Evolutionary conservation across 768 basidiomycete species (phyloP), one percentile per base, ranked within the genome.

Genomic region (Hebeloma cylindrosporum): DNA sequence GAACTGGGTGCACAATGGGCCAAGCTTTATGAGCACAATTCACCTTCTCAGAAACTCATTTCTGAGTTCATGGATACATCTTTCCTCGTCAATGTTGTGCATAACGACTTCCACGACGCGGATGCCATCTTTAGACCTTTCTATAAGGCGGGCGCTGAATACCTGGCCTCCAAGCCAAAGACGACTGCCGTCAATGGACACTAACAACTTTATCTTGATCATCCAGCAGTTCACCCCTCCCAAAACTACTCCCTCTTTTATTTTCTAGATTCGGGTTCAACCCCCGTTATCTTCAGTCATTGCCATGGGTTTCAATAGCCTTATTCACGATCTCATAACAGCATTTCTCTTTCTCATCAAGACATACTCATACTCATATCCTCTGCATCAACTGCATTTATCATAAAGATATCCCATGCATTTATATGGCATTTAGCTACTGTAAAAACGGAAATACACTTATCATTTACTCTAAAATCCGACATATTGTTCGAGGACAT

Each of bases 1-100:
- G 92, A 94, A 61, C 80, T 96, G 18, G 94, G 93, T 4, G 70
- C 77, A 32, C 91, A 94, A 67, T 97, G 94, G 94, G 88, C 91
- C 10, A 76, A 80, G 51, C 64, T 93, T 42, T 96, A 96, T 61
- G 90, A 92, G 38, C 68, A 81, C 22, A 82, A 77, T 25, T 88
- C 91, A 1, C 72, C 78, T 2, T 82, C 90, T 11, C 80, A 83
- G 43, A 80, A 84, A 57, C 69, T 94, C 50, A 86, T 96, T 61
- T 67, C 73, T 50, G 77, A 82, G 26, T 65, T 92, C 59, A 89
- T 96, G 85, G 82, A 92, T 46, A 78, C 77, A 1, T 87, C 73
- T 50, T 83, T 81, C 69, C 83, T 97, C 52, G 92, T 96, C 54
- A 96, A 96, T 65, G 86, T 97, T 54, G 94, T 97, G 20, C 93